Conservation (phyloP, 208 protist genomes). For the Lotmaria passim region DNA sequence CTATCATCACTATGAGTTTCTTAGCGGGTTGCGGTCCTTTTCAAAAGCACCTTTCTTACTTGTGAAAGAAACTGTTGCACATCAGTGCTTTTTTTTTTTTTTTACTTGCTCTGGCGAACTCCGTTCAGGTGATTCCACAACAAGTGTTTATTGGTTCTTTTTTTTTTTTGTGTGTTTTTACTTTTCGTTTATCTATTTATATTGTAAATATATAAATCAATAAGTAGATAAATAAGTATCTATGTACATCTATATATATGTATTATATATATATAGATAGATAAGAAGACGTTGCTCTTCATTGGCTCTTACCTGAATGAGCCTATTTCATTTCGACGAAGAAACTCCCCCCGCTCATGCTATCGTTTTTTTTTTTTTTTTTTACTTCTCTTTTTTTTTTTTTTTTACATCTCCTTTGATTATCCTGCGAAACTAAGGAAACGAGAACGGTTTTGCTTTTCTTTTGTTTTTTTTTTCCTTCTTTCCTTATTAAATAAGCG, state of each 20-base stretch:
- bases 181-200: neutral
- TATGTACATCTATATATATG: neutral
- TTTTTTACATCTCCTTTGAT: neutral
- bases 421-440: neutral
- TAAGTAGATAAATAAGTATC: too few species aligned
- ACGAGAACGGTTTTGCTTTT: neutral
- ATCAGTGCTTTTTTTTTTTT: neutral
- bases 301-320: too few species aligned
- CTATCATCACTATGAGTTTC: too few species aligned
- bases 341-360: neutral
- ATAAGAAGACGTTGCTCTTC: neutral
- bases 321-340: too few species aligned
- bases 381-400: neutral
- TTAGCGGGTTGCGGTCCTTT: too few species aligned
- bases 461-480: neutral
- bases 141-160: neutral
- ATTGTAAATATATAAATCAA: too few species aligned
- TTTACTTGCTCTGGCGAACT: too few species aligned
- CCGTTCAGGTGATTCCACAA: too few species aligned
- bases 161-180: too few species aligned
- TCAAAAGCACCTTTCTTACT: too few species aligned
- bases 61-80: neutral
- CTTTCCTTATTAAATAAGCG: slow-evolving; percentile 12
- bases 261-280: neutral
- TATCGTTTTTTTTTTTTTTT: slow-evolving; percentile 9